Evolutionary conservation across 805 yeast genomes (phyloP).

Genomic region (Starmerella sirachaensis): DNA sequence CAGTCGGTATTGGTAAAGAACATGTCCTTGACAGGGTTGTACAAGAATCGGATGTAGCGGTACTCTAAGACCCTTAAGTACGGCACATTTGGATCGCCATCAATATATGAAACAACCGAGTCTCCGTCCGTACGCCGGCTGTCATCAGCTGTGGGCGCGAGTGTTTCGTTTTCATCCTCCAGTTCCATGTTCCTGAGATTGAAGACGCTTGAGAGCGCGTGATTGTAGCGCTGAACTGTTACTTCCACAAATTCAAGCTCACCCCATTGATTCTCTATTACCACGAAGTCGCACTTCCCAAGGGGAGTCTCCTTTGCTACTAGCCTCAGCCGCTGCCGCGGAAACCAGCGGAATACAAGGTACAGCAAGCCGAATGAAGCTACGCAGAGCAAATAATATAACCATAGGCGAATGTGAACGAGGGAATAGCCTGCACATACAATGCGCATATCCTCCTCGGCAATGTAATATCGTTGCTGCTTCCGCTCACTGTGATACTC

Average conservation of each 20-base stretch:
- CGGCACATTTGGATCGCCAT: constrained; percentile 56
- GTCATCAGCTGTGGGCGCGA: background rate
- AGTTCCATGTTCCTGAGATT: constrained; percentile 19
- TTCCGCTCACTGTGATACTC: constrained; percentile 23
- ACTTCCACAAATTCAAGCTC: constrained; percentile 56
- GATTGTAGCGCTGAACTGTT: constrained; percentile 49
- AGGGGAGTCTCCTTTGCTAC: constrained; percentile 37
- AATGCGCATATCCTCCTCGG: constrained; percentile 89
- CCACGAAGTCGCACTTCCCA: constrained; percentile 84
- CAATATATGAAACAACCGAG: constrained; percentile 24
- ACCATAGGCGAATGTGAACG: constrained; percentile 34
- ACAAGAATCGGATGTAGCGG: constrained; percentile 70
- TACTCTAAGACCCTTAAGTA: constrained; percentile 60
- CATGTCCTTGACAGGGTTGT: constrained; percentile 77
- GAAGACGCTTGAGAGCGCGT: constrained; percentile 60
- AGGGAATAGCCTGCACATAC: constrained; percentile 84
- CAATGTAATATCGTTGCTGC: constrained; percentile 73
- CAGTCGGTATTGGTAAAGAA: constrained; percentile 76
- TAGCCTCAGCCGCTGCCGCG: constrained; percentile 49
- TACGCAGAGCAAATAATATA: constrained; percentile 45
- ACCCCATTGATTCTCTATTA: constrained; percentile 87
- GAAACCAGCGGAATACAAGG: constrained; percentile 73
- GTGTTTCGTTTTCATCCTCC: background rate
- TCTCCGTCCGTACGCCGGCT: too few species aligned
- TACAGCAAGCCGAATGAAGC: constrained; percentile 62